Percentiles rank a stretch among this genome's conserved stretches.
phyloP scores from a whole-genome alignment of 1,284 basidiomycete genomes.

The Golubevia sp. region DNA sequence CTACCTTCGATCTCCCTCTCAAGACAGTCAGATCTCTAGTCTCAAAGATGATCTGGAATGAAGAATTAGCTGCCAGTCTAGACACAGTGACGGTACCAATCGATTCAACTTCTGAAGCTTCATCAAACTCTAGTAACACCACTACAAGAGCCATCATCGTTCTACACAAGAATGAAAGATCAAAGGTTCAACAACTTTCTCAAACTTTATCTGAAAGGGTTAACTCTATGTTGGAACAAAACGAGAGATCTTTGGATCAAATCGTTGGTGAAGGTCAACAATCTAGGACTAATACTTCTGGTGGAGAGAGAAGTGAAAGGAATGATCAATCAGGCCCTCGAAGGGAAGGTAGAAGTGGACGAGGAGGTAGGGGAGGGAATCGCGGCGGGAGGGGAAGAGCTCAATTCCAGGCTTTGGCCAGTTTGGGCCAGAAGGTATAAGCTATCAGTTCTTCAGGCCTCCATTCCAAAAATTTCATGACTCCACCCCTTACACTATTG shows the following conservation, averaged over 20 bases:
- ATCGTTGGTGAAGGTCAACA: slow-evolving; percentile 47
- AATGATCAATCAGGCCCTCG: slow-evolving; percentile 29
- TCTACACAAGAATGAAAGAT: background rate
- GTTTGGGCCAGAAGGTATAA: no score
- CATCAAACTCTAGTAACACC: no score
- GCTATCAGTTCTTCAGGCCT: no score
- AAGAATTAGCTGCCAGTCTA: slow-evolving; percentile 89
- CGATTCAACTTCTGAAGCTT: no score
- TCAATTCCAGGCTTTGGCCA: slow-evolving; percentile 30
- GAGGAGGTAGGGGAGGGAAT: slow-evolving; percentile 10
- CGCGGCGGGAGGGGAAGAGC: slow-evolving; percentile 27
- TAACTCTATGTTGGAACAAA: slow-evolving; percentile 55
- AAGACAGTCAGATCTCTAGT: slow-evolving; percentile 86
- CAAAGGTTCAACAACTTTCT: slow-evolving; percentile 54
- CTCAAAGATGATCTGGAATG: slow-evolving; percentile 98
- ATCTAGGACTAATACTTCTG: slow-evolving; percentile 19
- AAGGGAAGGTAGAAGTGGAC: slow-evolving; percentile 24
- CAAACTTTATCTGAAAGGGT: slow-evolving; percentile 53
- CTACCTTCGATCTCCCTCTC: slow-evolving; percentile 82
- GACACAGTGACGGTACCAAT: slow-evolving; percentile 84
- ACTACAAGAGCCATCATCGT: no score
- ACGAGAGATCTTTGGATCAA: slow-evolving; percentile 55
- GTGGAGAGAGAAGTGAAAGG: slow-evolving; percentile 36
- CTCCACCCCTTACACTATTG: no score
- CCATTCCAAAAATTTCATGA: no score